These are phyloP conservation scores for Westerdykella sp. DNA, from an alignment of 2,329 filamentous ascomycete genomes.

Conservation along the genomic window DNA sequence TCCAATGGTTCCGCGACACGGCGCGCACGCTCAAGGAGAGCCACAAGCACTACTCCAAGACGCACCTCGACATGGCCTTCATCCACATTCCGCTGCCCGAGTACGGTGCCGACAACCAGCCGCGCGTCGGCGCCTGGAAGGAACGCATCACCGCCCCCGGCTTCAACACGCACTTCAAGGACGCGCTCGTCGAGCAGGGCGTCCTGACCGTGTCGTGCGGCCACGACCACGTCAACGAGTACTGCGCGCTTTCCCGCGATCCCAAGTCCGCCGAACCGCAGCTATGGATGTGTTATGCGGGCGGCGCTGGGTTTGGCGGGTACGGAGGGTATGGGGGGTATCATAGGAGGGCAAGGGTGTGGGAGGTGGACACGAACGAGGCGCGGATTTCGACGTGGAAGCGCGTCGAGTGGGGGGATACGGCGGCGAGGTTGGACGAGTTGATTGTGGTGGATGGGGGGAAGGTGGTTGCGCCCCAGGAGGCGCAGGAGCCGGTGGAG, in stretches of 20 bases:
- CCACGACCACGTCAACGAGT: constrained; percentile 96
- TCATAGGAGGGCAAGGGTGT: constrained; percentile 76
- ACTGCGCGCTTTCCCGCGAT: constrained; percentile 62
- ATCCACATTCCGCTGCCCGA: constrained; percentile 96
- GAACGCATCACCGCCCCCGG: constrained; percentile 81
- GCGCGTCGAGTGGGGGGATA: constrained; percentile 64
- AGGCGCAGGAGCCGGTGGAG: neutral
- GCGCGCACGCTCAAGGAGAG: constrained; percentile 60
- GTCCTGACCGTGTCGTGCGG: constrained; percentile 84
- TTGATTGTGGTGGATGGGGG: constrained; percentile 57
- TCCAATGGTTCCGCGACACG: constrained; percentile 86
- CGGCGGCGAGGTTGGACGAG: constrained; percentile 49
- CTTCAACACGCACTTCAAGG: constrained; percentile 89
- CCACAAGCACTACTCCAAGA: constrained; percentile 79
- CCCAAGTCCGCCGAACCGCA: constrained; percentile 46
- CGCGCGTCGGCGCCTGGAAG: constrained; percentile 63
- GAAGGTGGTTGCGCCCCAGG: constrained; percentile 32
- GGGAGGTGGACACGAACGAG: constrained; percentile 88
- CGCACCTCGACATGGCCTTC: constrained; percentile 93
- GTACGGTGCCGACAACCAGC: constrained; percentile 56
- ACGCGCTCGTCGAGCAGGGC: constrained; percentile 79
- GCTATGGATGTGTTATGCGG: constrained; percentile 98
- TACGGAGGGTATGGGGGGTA: constrained; percentile 89
- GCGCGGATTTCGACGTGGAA: constrained; percentile 90
- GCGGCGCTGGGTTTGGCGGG: constrained; percentile 85